Percentiles rank a stretch among this genome's conserved stretches.
Conservation (phyloP, 306 rosid genomes). For the Vicia villosa region DNA sequence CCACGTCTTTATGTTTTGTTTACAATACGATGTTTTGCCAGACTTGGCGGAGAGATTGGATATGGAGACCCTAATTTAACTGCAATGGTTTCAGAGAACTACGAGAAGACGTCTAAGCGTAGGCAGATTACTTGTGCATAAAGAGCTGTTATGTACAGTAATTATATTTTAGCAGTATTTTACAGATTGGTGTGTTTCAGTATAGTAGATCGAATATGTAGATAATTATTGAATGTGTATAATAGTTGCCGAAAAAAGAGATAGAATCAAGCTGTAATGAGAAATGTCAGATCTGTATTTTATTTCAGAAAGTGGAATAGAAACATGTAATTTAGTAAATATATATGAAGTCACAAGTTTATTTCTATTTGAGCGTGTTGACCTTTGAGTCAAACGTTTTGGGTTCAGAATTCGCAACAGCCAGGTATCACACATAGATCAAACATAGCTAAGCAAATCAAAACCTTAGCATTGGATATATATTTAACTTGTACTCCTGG, state of each 20-base stretch:
- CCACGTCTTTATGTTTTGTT: background rate
- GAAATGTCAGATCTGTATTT: conserved; percentile 36
- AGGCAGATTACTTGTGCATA: conserved; percentile 84
- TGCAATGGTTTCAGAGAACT: conserved; percentile 84
- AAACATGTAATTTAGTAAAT: conserved; percentile 35
- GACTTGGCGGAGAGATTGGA: conserved; percentile 81
- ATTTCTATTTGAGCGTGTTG: conserved; percentile 15
- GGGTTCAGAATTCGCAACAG: background rate
- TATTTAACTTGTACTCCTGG: background rate
- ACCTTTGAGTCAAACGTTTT: background rate
- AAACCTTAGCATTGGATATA: background rate
- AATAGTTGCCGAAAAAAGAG: conserved; percentile 29
- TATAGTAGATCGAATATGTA: conserved; percentile 35
- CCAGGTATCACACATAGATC: background rate
- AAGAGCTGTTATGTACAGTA: conserved; percentile 40
- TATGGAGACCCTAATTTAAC: conserved; percentile 90
- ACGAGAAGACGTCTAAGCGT: conserved; percentile 75
- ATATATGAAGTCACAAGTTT: conserved; percentile 1
- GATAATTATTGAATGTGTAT: conserved; percentile 39
- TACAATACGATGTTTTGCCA: conserved; percentile 40
- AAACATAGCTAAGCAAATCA: conserved; percentile 17
- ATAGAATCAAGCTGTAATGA: conserved; percentile 16
- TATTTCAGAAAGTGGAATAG: conserved; percentile 18
- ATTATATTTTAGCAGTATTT: conserved; percentile 37
- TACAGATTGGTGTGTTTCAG: conserved; percentile 20